phyloP scores from a whole-genome alignment of 495 filamentous ascomycete species.

The Clavariopsis aquatica region DNA sequence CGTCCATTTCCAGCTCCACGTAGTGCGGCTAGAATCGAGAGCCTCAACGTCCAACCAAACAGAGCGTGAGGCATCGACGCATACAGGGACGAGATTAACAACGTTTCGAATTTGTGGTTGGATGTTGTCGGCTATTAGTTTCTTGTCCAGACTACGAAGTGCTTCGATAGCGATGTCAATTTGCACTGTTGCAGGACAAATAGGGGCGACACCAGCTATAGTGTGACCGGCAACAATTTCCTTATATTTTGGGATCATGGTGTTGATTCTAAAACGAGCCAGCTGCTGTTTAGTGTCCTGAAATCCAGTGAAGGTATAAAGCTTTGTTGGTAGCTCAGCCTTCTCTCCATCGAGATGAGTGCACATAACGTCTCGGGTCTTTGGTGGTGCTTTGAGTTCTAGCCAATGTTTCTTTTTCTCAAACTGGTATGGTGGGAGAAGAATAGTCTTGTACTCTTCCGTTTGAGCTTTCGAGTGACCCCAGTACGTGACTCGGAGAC shows the following conservation, averaged over 20 bases:
- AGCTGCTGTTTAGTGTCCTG: constrained; percentile 43
- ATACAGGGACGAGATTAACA: constrained; percentile 49
- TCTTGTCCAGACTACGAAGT: constrained; percentile 46
- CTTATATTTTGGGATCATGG: constrained; percentile 45
- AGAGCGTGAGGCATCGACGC: constrained; percentile 43
- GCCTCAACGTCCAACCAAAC: constrained; percentile 25
- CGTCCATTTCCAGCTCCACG: constrained; percentile 40
- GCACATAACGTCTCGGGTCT: not conserved
- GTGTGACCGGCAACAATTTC: constrained; percentile 49
- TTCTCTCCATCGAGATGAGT: not conserved
- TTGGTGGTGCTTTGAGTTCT: constrained; percentile 4
- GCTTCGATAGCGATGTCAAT: constrained; percentile 55
- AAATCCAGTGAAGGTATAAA: constrained; percentile 49
- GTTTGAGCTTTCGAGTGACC: constrained; percentile 27
- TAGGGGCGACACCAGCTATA: constrained; percentile 51
- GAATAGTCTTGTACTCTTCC: constrained; percentile 6
- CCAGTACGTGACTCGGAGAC: constrained; percentile 29
- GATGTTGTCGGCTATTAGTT: constrained; percentile 28
- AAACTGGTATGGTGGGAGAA: constrained; percentile 31
- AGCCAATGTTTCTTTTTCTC: constrained; percentile 30
- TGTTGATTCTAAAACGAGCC: constrained; percentile 55
- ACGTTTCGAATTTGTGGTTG: constrained; percentile 47
- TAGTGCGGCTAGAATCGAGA: constrained; percentile 36
- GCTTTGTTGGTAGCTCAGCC: constrained; percentile 35
- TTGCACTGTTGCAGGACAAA: constrained; percentile 53